Conservation (phyloP, 108 stramenopile genomes). For the Skeletonema grethae region DNA sequence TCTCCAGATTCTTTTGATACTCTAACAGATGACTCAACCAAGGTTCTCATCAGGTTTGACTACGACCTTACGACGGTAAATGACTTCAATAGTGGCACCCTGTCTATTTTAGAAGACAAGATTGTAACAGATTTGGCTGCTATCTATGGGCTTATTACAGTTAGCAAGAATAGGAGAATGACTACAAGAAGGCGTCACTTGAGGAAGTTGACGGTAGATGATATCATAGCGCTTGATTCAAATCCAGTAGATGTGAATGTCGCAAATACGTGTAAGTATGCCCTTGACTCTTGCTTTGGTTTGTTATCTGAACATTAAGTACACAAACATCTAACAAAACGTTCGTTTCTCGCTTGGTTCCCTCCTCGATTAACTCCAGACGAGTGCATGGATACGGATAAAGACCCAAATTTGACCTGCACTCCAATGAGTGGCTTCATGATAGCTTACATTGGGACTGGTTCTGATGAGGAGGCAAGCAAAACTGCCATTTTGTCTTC, state of each 20-base stretch:
- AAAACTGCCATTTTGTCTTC: conserved; percentile 3
- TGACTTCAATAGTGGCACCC: not conserved
- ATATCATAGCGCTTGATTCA: conserved; percentile 1
- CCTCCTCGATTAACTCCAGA: not conserved
- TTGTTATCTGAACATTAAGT: not conserved
- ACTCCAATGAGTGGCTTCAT: conserved; percentile 18
- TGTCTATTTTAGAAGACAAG: not conserved
- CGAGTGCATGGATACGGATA: not conserved
- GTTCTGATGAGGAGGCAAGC: not conserved
- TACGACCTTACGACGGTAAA: not conserved
- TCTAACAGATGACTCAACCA: not conserved
- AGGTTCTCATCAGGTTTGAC: not conserved
- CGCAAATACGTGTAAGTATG: not conserved
- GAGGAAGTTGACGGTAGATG: conserved; percentile 2
- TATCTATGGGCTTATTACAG: not conserved
- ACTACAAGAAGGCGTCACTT: not conserved
- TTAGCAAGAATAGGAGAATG: not conserved
- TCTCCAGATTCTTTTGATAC: not conserved
- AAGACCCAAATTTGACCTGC: not conserved
- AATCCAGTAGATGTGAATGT: conserved; percentile 1
- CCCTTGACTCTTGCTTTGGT: not conserved
- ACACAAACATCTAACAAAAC: not conserved
- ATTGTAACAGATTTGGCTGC: not conserved
- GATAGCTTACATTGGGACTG: conserved; percentile 4
- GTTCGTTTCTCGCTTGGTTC: not conserved